These are phyloP conservation scores for Globisporangium carolinianum DNA, from an alignment of 352 stramenopile genomes.

Conservation along the genomic window DNA sequence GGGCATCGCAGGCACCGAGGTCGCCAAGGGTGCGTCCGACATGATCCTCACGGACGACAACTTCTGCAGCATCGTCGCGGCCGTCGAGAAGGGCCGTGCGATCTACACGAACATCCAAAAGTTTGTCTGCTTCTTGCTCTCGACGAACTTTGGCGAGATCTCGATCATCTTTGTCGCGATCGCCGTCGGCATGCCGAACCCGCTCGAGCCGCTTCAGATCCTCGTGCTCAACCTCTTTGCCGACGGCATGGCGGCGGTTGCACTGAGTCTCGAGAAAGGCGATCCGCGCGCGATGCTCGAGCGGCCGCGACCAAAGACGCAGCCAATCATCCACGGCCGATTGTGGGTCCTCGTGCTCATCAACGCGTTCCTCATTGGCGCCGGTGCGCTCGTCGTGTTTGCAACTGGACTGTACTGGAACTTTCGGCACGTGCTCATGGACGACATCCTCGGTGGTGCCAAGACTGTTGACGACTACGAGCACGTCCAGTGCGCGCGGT, in stretches of 20 bases:
- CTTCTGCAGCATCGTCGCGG: conserved; percentile 97
- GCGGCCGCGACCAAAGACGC: conserved; percentile 44
- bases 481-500: conserved; percentile 47
- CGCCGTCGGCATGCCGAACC: conserved; percentile 56
- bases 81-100: conserved; percentile 93
- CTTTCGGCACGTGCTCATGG: conserved; percentile 35
- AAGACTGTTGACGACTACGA: conserved; percentile 36
- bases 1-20: conserved; percentile 95
- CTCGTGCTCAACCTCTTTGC: conserved; percentile 98
- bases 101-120: conserved; percentile 99
- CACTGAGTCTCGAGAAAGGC: conserved; percentile 64
- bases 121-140: conserved; percentile 98
- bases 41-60: conserved; percentile 99
- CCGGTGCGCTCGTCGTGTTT: conserved; percentile 38
- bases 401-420: conserved; percentile 69
- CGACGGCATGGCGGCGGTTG: conserved; percentile 81
- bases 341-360: conserved; percentile 60
- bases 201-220: conserved; percentile 96
- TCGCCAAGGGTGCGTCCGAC: conserved; percentile 97
- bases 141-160: conserved; percentile 96
- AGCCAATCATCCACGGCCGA: conserved; percentile 50
- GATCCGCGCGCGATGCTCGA: conserved; percentile 63
- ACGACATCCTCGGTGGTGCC: conserved; percentile 54
- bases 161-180: conserved; percentile 76
- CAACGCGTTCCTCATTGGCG: conserved; percentile 53